Conservation (phyloP, 2,329 filamentous ascomycete genomes). For the Zasmidium cellare region DNA sequence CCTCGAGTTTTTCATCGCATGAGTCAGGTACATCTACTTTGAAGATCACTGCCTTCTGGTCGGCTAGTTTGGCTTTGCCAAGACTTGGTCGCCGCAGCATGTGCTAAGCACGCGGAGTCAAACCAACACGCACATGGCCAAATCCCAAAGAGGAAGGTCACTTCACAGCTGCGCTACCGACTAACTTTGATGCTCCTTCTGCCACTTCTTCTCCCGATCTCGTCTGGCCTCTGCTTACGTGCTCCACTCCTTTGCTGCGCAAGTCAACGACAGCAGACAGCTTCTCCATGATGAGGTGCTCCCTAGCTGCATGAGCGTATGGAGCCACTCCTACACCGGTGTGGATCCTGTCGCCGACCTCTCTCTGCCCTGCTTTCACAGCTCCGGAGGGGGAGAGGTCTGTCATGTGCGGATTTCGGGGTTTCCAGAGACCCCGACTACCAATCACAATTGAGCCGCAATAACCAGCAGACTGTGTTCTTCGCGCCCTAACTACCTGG, state of each 20-base stretch:
- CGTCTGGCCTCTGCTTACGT: background rate
- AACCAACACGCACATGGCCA: background rate
- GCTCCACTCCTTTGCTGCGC: background rate
- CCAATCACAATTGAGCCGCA: background rate
- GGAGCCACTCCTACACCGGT: background rate
- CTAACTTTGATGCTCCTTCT: background rate
- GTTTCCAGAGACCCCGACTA: background rate
- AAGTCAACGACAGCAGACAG: background rate
- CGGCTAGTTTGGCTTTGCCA: background rate
- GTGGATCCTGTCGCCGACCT: background rate
- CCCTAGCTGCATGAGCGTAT: background rate
- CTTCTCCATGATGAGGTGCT: background rate
- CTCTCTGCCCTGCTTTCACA: background rate
- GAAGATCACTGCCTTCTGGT: background rate
- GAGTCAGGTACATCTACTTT: background rate
- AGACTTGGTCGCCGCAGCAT: background rate
- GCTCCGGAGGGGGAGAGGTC: background rate
- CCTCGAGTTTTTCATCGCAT: background rate
- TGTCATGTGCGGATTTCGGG: background rate
- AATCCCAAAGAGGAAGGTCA: background rate
- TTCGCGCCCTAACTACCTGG: background rate
- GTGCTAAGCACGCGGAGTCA: background rate
- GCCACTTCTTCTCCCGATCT: background rate
- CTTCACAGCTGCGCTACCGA: background rate
- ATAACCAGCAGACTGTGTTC: background rate